Conservation (phyloP, 805 yeast species). For the Schwanniomyces sp. region DNA sequence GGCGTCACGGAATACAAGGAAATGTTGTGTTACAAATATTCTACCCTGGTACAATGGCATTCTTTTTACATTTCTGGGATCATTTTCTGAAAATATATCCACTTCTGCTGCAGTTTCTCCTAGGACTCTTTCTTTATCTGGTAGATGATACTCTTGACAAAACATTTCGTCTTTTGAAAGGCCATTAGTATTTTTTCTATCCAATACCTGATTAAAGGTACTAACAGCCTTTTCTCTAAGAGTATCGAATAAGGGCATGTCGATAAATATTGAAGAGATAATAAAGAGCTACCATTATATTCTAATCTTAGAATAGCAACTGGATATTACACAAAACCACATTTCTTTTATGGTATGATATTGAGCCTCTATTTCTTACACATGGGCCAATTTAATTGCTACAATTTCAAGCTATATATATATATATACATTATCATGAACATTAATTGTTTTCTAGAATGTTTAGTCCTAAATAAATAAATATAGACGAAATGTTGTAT, state of each 20-base stretch:
- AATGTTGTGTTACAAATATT: conserved; percentile 72
- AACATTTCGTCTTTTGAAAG: conserved; percentile 70
- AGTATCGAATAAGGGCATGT: conserved; percentile 53
- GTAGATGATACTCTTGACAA: conserved; percentile 66
- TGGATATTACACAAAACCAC: not conserved
- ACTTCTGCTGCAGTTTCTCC: conserved; percentile 69
- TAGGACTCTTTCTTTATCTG: conserved; percentile 64
- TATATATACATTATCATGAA: no score
- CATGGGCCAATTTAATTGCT: no score
- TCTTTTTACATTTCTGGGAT: conserved; percentile 18
- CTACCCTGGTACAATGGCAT: conserved; percentile 52
- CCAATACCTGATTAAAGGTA: conserved; percentile 44
- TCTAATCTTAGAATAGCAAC: not conserved
- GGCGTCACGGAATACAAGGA: conserved; percentile 69
- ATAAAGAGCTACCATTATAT: not conserved
- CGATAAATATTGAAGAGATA: no score
- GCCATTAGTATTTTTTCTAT: conserved; percentile 41
- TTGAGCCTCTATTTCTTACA: no score
- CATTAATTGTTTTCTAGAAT: no score
- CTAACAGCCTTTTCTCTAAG: conserved; percentile 47
- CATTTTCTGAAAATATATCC: conserved; percentile 24
- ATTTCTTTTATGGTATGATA: not conserved
- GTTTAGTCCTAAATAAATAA: no score
- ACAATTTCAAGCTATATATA: no score
- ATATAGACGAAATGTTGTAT: no score